Evolutionary conservation across 176 grass and related monocot species (phyloP).

Genomic region (Zoysia japonica): DNA sequence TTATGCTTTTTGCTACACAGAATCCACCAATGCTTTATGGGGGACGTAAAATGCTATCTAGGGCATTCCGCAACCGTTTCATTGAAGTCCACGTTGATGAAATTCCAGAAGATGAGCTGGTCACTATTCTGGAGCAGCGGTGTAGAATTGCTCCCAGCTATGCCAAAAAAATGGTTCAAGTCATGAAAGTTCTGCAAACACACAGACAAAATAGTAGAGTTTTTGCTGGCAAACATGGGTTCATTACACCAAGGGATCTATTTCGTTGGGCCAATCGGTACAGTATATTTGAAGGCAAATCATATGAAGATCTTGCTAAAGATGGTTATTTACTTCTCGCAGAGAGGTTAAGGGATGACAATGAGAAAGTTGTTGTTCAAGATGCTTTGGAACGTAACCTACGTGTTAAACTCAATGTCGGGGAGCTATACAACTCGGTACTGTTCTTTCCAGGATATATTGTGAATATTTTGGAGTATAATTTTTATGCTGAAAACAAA

Average conservation of each 20-base stretch:
- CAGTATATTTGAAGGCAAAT: slow-evolving; percentile 67
- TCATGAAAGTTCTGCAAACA: slow-evolving; percentile 86
- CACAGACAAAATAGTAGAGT: slow-evolving; percentile 91
- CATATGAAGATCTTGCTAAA: slow-evolving; percentile 83
- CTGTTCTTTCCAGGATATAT: slow-evolving; percentile 20
- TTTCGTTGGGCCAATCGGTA: slow-evolving; percentile 93
- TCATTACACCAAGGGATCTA: slow-evolving; percentile 91
- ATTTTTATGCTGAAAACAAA: not conserved
- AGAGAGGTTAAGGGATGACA: slow-evolving; percentile 85
- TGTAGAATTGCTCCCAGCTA: slow-evolving; percentile 72
- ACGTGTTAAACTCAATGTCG: slow-evolving; percentile 60
- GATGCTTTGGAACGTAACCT: slow-evolving; percentile 66
- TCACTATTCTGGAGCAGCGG: slow-evolving; percentile 63
- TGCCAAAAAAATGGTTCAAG: slow-evolving; percentile 79
- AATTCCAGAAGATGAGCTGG: slow-evolving; percentile 87
- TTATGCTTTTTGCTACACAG: slow-evolving; percentile 97
- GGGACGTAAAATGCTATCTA: slow-evolving; percentile 86
- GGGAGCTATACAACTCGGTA: slow-evolving; percentile 74
- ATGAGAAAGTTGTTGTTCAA: slow-evolving; percentile 79
- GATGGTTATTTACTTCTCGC: slow-evolving; percentile 97
- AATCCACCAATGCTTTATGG: slow-evolving; percentile 93
- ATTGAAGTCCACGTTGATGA: slow-evolving; percentile 94
- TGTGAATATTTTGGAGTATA: not conserved
- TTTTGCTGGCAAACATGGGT: slow-evolving; percentile 98
- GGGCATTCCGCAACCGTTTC: slow-evolving; percentile 96